phyloP scores from a whole-genome alignment of 2,329 filamentous ascomycete species.

The Lachnellula arida region DNA sequence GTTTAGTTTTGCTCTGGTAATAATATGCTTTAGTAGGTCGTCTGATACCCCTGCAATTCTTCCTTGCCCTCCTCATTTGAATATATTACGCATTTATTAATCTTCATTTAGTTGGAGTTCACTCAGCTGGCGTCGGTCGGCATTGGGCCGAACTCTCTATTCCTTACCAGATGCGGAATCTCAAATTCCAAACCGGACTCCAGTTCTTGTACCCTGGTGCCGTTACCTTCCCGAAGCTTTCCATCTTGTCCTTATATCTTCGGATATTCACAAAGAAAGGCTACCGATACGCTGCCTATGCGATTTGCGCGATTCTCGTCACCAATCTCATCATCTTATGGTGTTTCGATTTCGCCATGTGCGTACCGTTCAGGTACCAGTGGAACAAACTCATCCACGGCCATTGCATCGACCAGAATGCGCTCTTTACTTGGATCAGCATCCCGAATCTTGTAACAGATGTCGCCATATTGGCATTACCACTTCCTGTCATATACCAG shows the following conservation, averaged over 20 bases:
- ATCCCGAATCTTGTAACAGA: slow-evolving; percentile 4
- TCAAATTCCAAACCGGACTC: not conserved
- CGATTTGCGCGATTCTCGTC: not conserved
- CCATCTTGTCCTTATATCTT: slow-evolving; percentile 5
- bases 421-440: not conserved
- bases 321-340: not conserved
- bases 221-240: not conserved
- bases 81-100: not conserved
- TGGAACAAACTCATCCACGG: slow-evolving; percentile 1
- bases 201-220: not conserved
- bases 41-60: no score
- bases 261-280: slow-evolving; percentile 2
- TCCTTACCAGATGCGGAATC: not conserved
- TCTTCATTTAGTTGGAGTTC: not conserved
- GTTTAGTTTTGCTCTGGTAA: not conserved
- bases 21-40: not conserved
- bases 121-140: not conserved
- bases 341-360: not conserved
- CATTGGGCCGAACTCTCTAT: not conserved
- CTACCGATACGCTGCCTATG: not conserved
- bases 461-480: slow-evolving; percentile 3
- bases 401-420: not conserved
- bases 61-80: not conserved
- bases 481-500: slow-evolving; percentile 3
- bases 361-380: not conserved